Conservation (phyloP, 2,329 filamentous ascomycete species). For the Dactylellina cionopaga region DNA sequence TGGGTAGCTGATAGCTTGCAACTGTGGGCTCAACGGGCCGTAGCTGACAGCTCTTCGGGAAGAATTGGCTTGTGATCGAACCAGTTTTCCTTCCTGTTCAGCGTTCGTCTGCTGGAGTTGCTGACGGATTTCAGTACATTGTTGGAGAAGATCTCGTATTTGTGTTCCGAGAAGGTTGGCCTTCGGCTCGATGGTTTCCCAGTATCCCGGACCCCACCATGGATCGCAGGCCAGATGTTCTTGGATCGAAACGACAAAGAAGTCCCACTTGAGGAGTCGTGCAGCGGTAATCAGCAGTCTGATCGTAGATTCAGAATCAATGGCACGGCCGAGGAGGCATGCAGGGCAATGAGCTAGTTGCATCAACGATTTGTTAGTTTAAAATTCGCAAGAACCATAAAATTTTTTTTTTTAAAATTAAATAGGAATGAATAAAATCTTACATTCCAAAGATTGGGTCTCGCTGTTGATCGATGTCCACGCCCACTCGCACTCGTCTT, state of each 20-base stretch:
- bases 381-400: background rate
- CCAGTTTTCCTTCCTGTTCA: constrained; percentile 9
- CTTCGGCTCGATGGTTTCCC: constrained; percentile 52
- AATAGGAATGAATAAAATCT: background rate
- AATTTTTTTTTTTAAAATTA: background rate
- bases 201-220: constrained; percentile 51
- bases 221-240: constrained; percentile 45
- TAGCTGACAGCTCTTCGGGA: constrained; percentile 25
- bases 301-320: constrained; percentile 50
- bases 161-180: constrained; percentile 44
- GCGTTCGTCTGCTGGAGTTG: constrained; percentile 21
- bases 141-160: constrained; percentile 45
- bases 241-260: constrained; percentile 46
- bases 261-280: constrained; percentile 45
- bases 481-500: constrained; percentile 47
- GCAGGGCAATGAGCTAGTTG: constrained; percentile 34
- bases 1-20: constrained; percentile 2
- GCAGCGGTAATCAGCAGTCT: constrained; percentile 42
- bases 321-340: constrained; percentile 50
- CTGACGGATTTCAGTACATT: constrained; percentile 34
- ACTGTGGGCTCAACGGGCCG: background rate
- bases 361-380: background rate
- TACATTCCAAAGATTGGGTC: constrained; percentile 39
- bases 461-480: constrained; percentile 40
- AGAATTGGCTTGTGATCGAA: constrained; percentile 10